Evolutionary conservation across 305 asterid genomes (phyloP).

Genomic region (Fraxinus sp.): DNA sequence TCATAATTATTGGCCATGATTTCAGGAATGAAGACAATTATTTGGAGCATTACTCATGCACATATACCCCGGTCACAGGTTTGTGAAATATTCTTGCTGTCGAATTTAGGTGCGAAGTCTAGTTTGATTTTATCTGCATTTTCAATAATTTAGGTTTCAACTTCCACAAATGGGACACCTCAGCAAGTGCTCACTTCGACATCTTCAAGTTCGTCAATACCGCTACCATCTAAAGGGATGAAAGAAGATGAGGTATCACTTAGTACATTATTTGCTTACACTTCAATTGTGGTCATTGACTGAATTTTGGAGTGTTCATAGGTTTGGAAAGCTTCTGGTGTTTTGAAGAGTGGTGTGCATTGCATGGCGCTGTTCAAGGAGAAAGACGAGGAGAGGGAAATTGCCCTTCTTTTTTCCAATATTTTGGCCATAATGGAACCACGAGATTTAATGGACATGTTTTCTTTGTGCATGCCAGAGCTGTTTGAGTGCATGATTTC

Average conservation of each 20-base stretch:
- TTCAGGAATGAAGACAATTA: constrained; percentile 98
- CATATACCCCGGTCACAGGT: constrained; percentile 98
- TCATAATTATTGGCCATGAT: constrained; percentile 16
- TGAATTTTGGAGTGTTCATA: constrained; percentile 41
- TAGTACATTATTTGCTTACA: constrained; percentile 23
- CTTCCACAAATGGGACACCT: constrained; percentile 85
- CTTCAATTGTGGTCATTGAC: constrained; percentile 25
- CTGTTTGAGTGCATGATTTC: constrained; percentile 99
- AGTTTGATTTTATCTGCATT: constrained; percentile 19
- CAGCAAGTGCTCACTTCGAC: constrained; percentile 75
- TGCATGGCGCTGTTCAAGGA: constrained; percentile 96
- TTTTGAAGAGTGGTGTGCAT: constrained; percentile 96
- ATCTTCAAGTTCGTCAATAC: constrained; percentile 61
- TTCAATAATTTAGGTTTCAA: constrained; percentile 63
- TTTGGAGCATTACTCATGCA: constrained; percentile 99
- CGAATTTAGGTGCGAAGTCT: constrained; percentile 19
- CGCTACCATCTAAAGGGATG: constrained; percentile 90
- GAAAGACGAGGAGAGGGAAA: constrained; percentile 98
- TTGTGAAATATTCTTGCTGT: constrained; percentile 22
- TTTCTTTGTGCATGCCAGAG: constrained; percentile 96
- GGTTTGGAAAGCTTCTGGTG: constrained; percentile 99
- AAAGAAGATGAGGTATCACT: constrained; percentile 93
- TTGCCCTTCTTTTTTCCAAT: constrained; percentile 90
- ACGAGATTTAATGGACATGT: constrained; percentile 99
- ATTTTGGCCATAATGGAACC: constrained; percentile 99